Evolutionary conservation across 306 rosid genomes (phyloP).

Genomic region (Geum urbanum): DNA sequence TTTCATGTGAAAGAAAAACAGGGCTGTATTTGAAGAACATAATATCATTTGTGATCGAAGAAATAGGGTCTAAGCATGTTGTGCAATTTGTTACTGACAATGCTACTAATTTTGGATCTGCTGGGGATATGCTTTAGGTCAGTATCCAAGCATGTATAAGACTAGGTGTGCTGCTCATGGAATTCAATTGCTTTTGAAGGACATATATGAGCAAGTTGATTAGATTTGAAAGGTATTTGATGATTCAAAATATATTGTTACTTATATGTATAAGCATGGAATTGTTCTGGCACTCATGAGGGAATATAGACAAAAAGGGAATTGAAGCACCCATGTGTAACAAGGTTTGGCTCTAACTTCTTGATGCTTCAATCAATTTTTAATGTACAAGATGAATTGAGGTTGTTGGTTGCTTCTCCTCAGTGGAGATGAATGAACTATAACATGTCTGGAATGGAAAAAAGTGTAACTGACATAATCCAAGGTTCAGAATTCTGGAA

Average conservation of each 20-base stretch:
- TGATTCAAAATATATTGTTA: too few relatives aligned
- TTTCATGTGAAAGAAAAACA: neutral
- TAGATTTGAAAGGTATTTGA: too few relatives aligned
- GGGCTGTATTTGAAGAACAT: neutral
- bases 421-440: neutral
- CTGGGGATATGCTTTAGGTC: neutral
- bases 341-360: conserved; percentile 1
- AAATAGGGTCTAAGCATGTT: neutral
- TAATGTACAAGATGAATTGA: neutral
- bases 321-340: neutral
- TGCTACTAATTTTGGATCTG: neutral
- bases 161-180: neutral
- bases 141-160: neutral
- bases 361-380: neutral
- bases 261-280: too few relatives aligned
- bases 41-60: neutral
- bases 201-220: too few relatives aligned
- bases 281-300: too few relatives aligned
- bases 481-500: neutral
- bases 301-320: rapidly evolving
- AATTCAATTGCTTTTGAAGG: neutral
- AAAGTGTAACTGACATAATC: neutral
- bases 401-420: neutral
- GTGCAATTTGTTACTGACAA: neutral
- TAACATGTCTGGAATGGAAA: neutral